Base-by-base conservation (phyloP, 345 rosid genomes). In the Tarenaya hassleriana region DNA sequence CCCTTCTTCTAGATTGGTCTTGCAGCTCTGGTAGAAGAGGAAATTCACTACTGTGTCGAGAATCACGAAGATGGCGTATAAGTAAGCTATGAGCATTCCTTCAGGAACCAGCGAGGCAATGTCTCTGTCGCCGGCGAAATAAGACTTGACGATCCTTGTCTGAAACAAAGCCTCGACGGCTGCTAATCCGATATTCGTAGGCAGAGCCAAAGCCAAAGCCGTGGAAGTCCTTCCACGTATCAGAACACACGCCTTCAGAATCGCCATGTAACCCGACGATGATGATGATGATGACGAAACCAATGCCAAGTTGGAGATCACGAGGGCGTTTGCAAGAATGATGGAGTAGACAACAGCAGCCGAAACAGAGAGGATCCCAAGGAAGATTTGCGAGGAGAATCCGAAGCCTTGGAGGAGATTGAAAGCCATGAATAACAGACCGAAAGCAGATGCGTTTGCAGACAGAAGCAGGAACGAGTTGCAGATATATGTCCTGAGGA, bases 81-180 rank as follows among this genome's bases (percentile, higher is more conserved):
- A 38, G 46, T 83, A 85, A 57, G 84, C 81, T 8, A 92, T 78
- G n/a, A 88, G 52, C 35, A 68, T 47, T 46, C 73, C 88, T 68
- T 85, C 95, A 31, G 69, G 39, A 17, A 46, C 63, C 71, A 72
- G 61, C 17, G 56, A 64, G 15, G 38, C 16, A 6, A 61, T 56
- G 11, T 54, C 52, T 34, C 53, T 41, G 7, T 61, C 66, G 2
- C 72, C 54, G 1, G 8, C 43, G 7, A 44, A 69, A 60, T 51
- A 76, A 10, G 69, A 60, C 14, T 67, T 70, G 49, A 76, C 50
- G 3, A 88, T 53, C 43, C 95, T 44, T 62, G 72, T 71, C 6
- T 70, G 90, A 57, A 88, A 92, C 81, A 85, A 17, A 2, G 88
- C 96, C 70, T 92, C 98, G 1, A 75, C 58, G 1, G 73, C 94